Evolutionary conservation across 192 early-diverging fungal genomes (phyloP), one percentile per base, ranked within the genome.

Genomic region (Paraglomus occultum): DNA sequence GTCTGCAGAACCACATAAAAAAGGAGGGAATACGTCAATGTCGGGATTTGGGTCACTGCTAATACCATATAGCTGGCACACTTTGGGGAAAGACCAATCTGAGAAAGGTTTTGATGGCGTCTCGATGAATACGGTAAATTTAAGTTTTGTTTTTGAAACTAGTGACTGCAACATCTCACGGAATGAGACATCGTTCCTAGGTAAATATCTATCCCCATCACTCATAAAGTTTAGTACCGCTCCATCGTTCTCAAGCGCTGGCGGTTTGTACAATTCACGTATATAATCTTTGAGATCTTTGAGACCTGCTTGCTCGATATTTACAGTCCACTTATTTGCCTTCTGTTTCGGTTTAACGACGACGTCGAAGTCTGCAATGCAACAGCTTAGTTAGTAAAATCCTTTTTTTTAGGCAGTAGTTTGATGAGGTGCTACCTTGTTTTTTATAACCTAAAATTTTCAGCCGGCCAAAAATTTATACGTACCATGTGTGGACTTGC

Each of bases 261-360:
- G 54, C 43, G 59, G 31, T 45, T 61, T 1, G 17, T 61, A 61
- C 38, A 61, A 43, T 40, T 39, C 17, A 61, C n/a, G 59, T 61
- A 61, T 61, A 45, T 61, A 45, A 15, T 61, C 43, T 61, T 61
- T 61, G 40, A 61, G 59, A 44, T 23, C 59, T 9, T 39, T 40
- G 5, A 61, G 47, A 12, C 14, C 1, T 11, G 11, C 46, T 38
- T 51, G 47, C 46, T 66, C 5, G 39, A 66, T 66, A 66, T 66
- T 66, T 51, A 6, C 49, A 38, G 64, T 66, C 49, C 50, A 66
- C 64, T 66, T 66, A 40, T 42, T 51, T 66, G 31, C 38, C 48
- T 66, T 66, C 31, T 5, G 38, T 66, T 66, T 66, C 4, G 11
- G 64, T 0, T 51, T 0, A 38, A 66, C 49, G 1, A 66, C 38